Conservation (phyloP, 139 green algal species). For the Penium margaritaceum region DNA sequence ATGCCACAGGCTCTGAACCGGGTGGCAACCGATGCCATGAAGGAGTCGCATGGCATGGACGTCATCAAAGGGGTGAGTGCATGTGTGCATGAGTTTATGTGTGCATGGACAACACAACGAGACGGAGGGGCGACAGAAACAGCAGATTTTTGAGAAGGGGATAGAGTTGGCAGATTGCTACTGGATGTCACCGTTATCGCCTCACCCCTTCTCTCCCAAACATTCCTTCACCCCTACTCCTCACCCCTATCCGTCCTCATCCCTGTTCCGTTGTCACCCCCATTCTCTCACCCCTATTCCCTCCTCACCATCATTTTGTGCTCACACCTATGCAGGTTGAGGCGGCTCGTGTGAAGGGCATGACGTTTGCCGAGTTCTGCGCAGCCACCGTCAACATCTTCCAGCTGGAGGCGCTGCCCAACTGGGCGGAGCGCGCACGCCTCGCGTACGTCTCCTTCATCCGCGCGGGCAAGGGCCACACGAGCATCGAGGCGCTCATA, state of each 20-base stretch:
- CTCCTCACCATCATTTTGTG: not conserved
- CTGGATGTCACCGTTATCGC: too few species aligned
- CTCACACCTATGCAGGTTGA: not conserved
- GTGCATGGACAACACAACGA: not conserved
- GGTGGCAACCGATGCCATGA: slow-evolving; percentile 2
- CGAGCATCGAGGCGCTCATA: not conserved
- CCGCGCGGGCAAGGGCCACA: not conserved
- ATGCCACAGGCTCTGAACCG: not conserved
- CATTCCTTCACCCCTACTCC: not conserved
- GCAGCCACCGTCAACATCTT: slow-evolving; percentile 6
- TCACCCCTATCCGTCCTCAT: not conserved
- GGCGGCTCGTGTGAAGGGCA: not conserved
- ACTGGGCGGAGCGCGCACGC: slow-evolving; percentile 1
- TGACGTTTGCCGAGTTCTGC: slow-evolving; percentile 23
- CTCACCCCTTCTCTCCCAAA: not conserved
- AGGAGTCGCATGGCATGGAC: not conserved
- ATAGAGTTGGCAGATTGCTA: too few species aligned
- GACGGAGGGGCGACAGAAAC: not conserved
- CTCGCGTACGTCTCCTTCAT: slow-evolving; percentile 5
- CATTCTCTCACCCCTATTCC: not conserved
- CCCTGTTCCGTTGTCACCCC: not conserved
- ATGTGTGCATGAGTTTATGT: not conserved
- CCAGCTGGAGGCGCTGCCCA: slow-evolving; percentile 23
- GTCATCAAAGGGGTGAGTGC: not conserved
- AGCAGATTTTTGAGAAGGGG: too few species aligned